Conservation (phyloP, 192 early-diverging fungal species). For the Linnemannia schmuckeri region DNA sequence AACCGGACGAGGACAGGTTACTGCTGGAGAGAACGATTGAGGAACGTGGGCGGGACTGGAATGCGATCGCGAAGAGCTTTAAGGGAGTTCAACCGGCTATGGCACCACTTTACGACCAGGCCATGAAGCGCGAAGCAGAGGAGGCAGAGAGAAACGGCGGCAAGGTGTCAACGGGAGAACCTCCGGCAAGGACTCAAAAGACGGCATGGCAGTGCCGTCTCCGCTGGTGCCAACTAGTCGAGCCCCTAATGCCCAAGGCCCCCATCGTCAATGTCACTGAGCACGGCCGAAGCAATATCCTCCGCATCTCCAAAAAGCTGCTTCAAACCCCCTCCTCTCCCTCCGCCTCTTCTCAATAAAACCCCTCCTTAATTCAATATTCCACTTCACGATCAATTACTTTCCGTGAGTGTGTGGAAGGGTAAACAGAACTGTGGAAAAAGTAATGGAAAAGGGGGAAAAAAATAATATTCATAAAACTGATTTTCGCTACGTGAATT, state of each 20-base stretch:
- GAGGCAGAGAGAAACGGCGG: no score
- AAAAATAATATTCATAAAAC: neutral
- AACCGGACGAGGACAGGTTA: constrained; percentile 26
- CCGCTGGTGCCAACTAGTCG: constrained; percentile 44
- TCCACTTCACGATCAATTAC: neutral
- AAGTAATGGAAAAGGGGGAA: no score
- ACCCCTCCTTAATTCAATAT: neutral
- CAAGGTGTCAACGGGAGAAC: neutral
- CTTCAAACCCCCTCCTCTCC: neutral
- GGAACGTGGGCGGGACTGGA: constrained; percentile 28
- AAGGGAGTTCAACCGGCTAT: constrained; percentile 34
- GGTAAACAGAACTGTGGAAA: no score
- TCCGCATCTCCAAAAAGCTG: constrained; percentile 29
- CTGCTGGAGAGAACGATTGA: constrained; percentile 20
- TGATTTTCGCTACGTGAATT: neutral
- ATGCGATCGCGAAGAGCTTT: constrained; percentile 33
- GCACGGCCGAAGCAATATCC: neutral
- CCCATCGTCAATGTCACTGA: neutral
- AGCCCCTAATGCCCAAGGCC: constrained; percentile 39
- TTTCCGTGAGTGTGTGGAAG: no score
- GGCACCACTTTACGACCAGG: constrained; percentile 13
- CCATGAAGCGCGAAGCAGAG: neutral
- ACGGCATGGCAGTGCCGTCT: constrained; percentile 41
- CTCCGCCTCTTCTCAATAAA: neutral
- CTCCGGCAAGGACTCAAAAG: constrained; percentile 24